These are phyloP conservation scores for Cercospora sojina DNA, from an alignment of 2,329 filamentous ascomycete genomes.

Conservation along the genomic window DNA sequence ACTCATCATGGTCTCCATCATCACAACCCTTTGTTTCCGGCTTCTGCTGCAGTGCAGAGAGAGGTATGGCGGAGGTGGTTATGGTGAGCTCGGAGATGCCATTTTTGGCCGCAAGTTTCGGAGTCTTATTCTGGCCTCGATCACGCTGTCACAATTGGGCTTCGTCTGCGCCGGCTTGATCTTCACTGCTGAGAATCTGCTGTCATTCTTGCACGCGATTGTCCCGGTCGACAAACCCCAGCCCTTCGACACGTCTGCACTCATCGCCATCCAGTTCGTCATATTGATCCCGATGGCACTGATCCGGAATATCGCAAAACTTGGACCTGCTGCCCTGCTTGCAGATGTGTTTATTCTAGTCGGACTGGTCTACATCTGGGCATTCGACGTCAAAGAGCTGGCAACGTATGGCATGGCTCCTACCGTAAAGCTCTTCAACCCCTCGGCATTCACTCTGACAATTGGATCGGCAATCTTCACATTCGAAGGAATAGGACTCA, in stretches of 20 bases:
- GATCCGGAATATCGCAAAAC: slow-evolving; percentile 73
- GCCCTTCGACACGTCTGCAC: slow-evolving; percentile 55
- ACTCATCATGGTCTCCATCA: slow-evolving; percentile 61
- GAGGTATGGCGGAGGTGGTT: slow-evolving; percentile 64
- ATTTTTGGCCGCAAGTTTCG: slow-evolving; percentile 65
- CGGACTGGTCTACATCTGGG: slow-evolving; percentile 71
- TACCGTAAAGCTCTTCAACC: slow-evolving; percentile 68
- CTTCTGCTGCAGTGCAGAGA: slow-evolving; percentile 67
- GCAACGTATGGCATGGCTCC: slow-evolving; percentile 57
- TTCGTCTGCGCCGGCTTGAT: slow-evolving; percentile 78
- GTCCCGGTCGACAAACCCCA: slow-evolving; percentile 43
- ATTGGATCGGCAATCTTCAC: slow-evolving; percentile 75
- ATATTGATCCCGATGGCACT: slow-evolving; percentile 65
- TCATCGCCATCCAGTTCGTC: slow-evolving; percentile 67
- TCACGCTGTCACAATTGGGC: slow-evolving; percentile 72
- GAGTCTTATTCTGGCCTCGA: slow-evolving; percentile 65
- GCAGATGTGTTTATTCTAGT: slow-evolving; percentile 72
- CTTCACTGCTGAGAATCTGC: slow-evolving; percentile 73
- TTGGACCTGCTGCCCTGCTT: slow-evolving; percentile 66
- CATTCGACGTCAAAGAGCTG: slow-evolving; percentile 63
- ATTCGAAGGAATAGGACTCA: slow-evolving; percentile 75
- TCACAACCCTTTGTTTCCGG: slow-evolving; percentile 71
- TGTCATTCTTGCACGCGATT: slow-evolving; percentile 66
- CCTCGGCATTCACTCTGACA: slow-evolving; percentile 66
- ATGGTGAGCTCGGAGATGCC: slow-evolving; percentile 69